Evolutionary conservation across 495 filamentous ascomycete genomes (phyloP).

Genomic region (Bathelium albidoporum): DNA sequence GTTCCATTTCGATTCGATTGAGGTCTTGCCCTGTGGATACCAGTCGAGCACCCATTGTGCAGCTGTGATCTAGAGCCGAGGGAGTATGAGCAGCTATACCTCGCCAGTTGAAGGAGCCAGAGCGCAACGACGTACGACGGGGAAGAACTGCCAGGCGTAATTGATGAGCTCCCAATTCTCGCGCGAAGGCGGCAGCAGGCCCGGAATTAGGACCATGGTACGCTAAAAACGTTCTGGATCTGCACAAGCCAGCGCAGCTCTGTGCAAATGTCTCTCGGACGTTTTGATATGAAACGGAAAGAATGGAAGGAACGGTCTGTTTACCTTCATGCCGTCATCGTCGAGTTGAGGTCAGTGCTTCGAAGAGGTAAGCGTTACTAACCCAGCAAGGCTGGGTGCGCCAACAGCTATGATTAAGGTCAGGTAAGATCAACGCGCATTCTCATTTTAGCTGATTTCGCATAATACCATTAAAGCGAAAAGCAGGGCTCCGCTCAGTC

Average conservation of each 20-base stretch:
- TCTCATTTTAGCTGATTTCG: neutral
- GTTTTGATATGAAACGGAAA: neutral
- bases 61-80: conserved; percentile 26
- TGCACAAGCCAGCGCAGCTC: neutral
- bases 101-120: neutral
- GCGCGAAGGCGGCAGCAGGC: conserved; percentile 39
- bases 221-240: neutral
- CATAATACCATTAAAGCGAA: too few species aligned
- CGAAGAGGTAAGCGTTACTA: neutral
- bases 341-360: neutral
- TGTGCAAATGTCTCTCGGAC: too few species aligned
- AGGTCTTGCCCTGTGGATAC: conserved; percentile 68
- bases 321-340: neutral
- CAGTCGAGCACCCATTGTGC: conserved; percentile 34
- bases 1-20: conserved; percentile 59
- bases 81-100: neutral
- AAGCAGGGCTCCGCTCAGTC: neutral
- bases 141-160: conserved; percentile 38
- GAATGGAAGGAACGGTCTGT: neutral
- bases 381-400: too few species aligned
- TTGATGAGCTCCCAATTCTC: conserved; percentile 40
- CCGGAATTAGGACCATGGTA: conserved; percentile 31
- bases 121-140: conserved; percentile 28
- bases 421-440: too few species aligned
- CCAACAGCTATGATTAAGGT: too few species aligned